A percentile compares a stretch with the other conserved stretches of the same genome.
phyloP scores from a whole-genome alignment of 139 green algal genomes.

The Zygnema circumcarinatum region DNA sequence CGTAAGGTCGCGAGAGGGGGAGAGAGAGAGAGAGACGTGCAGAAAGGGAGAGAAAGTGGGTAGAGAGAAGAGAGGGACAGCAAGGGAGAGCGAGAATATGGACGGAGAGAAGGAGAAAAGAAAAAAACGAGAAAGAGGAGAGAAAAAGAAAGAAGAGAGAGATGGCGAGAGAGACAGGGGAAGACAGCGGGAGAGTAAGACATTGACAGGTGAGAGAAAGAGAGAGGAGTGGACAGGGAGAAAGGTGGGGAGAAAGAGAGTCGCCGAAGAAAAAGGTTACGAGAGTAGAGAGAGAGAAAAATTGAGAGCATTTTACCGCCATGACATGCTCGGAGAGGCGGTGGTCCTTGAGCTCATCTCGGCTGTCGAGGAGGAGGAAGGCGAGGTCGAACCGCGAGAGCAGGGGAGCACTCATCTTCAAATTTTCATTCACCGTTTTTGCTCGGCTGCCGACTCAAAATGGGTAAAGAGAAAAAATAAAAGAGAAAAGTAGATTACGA shows the following conservation, averaged over 20 bases:
- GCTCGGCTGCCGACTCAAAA: constrained; percentile 43
- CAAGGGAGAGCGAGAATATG: not conserved
- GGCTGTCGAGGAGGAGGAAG: constrained; percentile 87
- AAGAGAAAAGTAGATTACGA: constrained; percentile 13
- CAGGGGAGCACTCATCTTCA: constrained; percentile 79
- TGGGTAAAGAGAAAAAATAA: not conserved
- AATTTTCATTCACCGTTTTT: constrained; percentile 81
- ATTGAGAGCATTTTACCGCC: constrained; percentile 59
- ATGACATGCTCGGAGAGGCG: constrained; percentile 89
- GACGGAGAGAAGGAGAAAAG: not conserved
- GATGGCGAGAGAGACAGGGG: constrained; percentile 3
- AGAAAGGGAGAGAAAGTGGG: not conserved
- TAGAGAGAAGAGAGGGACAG: not conserved
- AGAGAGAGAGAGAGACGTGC: not conserved
- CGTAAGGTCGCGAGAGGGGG: not conserved
- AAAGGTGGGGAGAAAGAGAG: not conserved
- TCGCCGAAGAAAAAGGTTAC: not conserved
- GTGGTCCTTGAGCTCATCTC: constrained; percentile 78
- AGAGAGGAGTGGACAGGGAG: constrained; percentile 6
- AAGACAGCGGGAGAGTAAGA: not conserved
- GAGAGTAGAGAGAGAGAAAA: not conserved
- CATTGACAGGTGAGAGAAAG: no score
- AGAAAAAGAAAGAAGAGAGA: not conserved
- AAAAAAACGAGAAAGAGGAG: not conserved
- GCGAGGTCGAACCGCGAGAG: constrained; percentile 93